Conservation (phyloP, 495 filamentous ascomycete species). For the Aspergillus campestris region DNA sequence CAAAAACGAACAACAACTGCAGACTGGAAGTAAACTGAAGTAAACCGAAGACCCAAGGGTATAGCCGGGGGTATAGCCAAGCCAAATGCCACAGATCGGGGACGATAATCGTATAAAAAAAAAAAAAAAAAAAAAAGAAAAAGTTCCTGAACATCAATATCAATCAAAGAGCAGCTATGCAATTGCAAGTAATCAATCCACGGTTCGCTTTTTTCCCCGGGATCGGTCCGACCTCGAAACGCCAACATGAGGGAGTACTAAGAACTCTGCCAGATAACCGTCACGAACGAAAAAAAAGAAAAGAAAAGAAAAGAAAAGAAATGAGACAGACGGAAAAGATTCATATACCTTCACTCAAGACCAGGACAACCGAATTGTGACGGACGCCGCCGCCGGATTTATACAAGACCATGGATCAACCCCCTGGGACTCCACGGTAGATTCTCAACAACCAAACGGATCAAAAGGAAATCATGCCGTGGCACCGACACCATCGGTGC, state of each 20-base stretch:
- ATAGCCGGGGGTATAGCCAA: too few relatives aligned
- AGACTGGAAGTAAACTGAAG: too few relatives aligned
- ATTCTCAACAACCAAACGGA: too few relatives aligned
- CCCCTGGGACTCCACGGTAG: too few relatives aligned
- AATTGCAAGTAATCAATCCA: slow-evolving; percentile 21
- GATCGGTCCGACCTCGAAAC: too few relatives aligned
- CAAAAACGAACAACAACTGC: too few relatives aligned
- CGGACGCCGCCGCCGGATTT: slow-evolving; percentile 10
- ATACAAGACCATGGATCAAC: too few relatives aligned
- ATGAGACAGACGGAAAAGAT: slow-evolving; percentile 10
- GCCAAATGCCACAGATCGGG: neutral
- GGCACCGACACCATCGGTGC: too few relatives aligned
- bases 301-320: slow-evolving; percentile 7
- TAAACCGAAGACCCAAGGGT: too few relatives aligned
- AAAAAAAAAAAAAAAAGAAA: slow-evolving; percentile 2
- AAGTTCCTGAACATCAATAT: neutral
- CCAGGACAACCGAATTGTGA: slow-evolving; percentile 7
- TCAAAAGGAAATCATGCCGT: too few relatives aligned
- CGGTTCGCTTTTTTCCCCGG: slow-evolving; percentile 15
- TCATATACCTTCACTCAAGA: slow-evolving; percentile 21
- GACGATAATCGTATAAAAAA: neutral
- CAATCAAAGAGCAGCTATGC: slow-evolving; percentile 18
- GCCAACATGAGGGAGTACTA: too few relatives aligned
- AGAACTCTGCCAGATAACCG: too few relatives aligned
- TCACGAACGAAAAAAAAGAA: slow-evolving; percentile 16